Conservation (phyloP, 441 rosid genomes). For the Populus hybrid region DNA sequence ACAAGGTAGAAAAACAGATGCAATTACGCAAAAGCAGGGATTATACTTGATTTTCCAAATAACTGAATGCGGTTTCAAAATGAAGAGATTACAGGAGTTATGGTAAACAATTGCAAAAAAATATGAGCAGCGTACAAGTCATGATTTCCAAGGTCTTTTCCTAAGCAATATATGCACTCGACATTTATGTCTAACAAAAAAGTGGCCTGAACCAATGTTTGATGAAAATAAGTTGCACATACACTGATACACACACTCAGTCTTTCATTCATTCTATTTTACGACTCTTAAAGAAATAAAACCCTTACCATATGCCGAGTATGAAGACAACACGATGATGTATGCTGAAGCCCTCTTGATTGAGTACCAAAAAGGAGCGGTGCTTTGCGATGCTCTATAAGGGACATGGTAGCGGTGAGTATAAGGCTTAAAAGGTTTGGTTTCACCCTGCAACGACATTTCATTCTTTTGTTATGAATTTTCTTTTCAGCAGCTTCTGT, state of each 20-base stretch:
- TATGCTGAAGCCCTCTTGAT: no score
- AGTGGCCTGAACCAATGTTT: no score
- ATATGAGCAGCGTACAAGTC: not conserved
- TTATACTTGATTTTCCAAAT: not conserved
- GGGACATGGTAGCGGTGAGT: constrained; percentile 46
- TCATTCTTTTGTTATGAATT: not conserved
- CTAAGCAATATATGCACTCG: not conserved
- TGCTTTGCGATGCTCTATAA: no score
- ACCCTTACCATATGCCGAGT: not conserved
- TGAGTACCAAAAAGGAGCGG: no score
- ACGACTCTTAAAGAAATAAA: not conserved
- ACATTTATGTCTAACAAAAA: not conserved
- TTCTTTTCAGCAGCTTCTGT: not conserved
- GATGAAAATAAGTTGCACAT: not conserved
- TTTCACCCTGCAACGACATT: constrained; percentile 6
- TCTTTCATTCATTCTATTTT: not conserved
- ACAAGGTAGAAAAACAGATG: not conserved
- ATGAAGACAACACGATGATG: no score
- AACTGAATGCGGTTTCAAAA: not conserved
- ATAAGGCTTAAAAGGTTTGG: constrained; percentile 12
- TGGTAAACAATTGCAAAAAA: not conserved
- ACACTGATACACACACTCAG: not conserved
- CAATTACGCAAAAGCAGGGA: not conserved
- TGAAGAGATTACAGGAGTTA: not conserved
- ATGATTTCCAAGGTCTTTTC: not conserved